phyloP scores from a whole-genome alignment of 768 basidiomycete species.

The Strobilomyces confusus region DNA sequence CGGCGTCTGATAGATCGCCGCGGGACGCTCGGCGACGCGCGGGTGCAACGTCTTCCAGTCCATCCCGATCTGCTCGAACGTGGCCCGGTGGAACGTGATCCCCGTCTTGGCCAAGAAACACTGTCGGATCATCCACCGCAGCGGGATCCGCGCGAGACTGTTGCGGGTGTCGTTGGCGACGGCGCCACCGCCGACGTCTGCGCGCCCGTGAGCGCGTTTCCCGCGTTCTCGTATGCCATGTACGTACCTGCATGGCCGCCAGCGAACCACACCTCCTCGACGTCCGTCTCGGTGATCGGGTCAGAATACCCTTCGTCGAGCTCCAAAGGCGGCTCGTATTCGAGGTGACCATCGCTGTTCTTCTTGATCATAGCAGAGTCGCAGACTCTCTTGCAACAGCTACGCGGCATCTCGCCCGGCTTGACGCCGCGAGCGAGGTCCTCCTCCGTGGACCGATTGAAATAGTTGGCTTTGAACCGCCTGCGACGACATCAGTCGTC shows the following conservation, averaged over 20 bases:
- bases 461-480: slow-evolving; percentile 33
- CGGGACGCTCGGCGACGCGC: slow-evolving; percentile 39
- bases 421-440: slow-evolving; percentile 45
- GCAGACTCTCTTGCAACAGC: slow-evolving; percentile 22
- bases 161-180: slow-evolving; percentile 53
- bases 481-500: slow-evolving; percentile 9
- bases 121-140: slow-evolving; percentile 77
- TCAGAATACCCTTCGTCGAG: slow-evolving; percentile 39
- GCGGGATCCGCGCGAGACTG: slow-evolving; percentile 63
- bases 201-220: background rate
- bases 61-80: slow-evolving; percentile 41
- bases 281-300: slow-evolving; percentile 45
- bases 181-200: slow-evolving; percentile 75
- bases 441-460: slow-evolving; percentile 38
- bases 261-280: slow-evolving; percentile 79
- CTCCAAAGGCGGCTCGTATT: slow-evolving; percentile 6
- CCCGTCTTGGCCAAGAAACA: slow-evolving; percentile 54
- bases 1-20: slow-evolving; percentile 30
- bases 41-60: slow-evolving; percentile 47
- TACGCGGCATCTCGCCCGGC: slow-evolving; percentile 46
- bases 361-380: background rate
- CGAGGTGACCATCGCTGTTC: slow-evolving; percentile 4
- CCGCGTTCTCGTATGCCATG: background rate
- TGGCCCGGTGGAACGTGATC: slow-evolving; percentile 51
- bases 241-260: slow-evolving; percentile 66